Evolutionary conservation across 176 grass and related monocot genomes (phyloP).

Genomic region (Aegilops bicornis): DNA sequence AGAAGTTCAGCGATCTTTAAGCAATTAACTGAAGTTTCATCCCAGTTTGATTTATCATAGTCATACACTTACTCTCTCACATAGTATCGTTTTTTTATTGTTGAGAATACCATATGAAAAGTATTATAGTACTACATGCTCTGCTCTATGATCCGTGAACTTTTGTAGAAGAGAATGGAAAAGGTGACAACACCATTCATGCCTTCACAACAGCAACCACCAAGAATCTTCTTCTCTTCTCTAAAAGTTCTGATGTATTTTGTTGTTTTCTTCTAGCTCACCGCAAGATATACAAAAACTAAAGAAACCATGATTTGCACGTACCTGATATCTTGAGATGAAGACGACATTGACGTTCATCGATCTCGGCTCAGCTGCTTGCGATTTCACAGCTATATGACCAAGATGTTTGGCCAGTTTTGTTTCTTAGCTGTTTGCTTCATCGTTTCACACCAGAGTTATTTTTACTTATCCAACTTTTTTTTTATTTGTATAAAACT

Average conservation of each 20-base stretch:
- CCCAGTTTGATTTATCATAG: no score
- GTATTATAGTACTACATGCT: neutral
- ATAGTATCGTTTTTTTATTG: no score
- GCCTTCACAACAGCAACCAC: constrained; percentile 1
- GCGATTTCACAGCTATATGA: constrained; percentile 3
- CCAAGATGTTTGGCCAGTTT: neutral
- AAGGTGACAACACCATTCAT: neutral
- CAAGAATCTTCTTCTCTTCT: neutral
- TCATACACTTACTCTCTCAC: no score
- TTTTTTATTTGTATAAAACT: no score
- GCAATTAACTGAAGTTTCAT: no score
- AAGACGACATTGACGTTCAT: neutral
- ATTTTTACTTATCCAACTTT: neutral
- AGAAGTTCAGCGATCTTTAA: no score
- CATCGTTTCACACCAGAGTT: no score
- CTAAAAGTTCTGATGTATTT: neutral
- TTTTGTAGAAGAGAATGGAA: neutral
- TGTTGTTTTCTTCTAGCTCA: neutral
- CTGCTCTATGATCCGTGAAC: neutral
- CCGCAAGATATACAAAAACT: neutral
- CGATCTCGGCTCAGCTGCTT: neutral
- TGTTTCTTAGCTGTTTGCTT: neutral
- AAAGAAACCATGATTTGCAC: constrained; percentile 10
- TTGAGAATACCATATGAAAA: no score
- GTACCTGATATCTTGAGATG: constrained; percentile 1